These are phyloP conservation scores for Trichocladium antarcticum DNA, from an alignment of 495 filamentous ascomycete species.

Conservation along the genomic window DNA sequence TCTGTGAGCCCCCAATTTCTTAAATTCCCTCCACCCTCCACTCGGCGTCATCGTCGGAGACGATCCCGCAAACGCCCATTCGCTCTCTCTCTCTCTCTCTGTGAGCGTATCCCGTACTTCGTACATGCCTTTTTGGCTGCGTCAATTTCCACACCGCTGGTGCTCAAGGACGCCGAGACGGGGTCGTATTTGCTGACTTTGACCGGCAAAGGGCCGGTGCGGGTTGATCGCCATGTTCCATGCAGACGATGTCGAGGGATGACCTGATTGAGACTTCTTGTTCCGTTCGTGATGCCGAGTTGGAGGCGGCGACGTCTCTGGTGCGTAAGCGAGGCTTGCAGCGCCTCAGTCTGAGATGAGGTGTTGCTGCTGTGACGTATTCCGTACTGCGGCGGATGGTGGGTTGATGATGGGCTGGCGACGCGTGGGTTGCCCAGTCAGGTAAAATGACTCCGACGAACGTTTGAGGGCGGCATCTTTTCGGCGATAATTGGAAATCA, in stretches of 20 bases:
- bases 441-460: constrained; percentile 2
- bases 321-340: constrained; percentile 3
- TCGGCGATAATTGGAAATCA: constrained; percentile 8
- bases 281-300: too few relatives aligned
- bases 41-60: neutral
- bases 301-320: neutral
- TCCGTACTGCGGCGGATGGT: too few relatives aligned
- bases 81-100: neutral
- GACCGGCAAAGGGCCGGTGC: constrained; percentile 1
- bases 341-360: neutral
- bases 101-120: neutral
- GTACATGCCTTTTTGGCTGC: too few relatives aligned
- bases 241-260: neutral
- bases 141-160: constrained; percentile 1
- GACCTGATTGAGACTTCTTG: too few relatives aligned
- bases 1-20: neutral
- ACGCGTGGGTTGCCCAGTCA: constrained; percentile 3
- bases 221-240: neutral
- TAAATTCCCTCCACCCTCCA: neutral
- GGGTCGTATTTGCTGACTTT: too few relatives aligned
- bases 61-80: neutral
- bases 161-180: too few relatives aligned
- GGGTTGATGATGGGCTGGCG: neutral
- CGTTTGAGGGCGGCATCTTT: neutral
- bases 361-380: neutral